Evolutionary conservation across 208 protist species (phyloP).

Genomic region (Naegleria gruberi): DNA sequence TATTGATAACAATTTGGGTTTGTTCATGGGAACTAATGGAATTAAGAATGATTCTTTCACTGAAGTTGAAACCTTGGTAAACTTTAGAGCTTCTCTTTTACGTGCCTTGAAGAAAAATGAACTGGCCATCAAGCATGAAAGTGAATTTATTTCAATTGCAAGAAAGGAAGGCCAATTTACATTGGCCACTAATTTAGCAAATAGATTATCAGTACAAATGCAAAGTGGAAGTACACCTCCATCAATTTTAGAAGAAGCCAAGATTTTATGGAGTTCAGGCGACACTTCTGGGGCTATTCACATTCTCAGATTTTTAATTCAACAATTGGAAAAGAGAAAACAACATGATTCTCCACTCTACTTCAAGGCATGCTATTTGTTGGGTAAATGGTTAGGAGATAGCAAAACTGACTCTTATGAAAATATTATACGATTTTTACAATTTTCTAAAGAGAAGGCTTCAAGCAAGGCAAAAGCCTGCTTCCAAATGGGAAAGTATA

Average conservation of each 20-base stretch:
- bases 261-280: background rate
- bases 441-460: background rate
- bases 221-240: background rate
- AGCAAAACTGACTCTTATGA: background rate
- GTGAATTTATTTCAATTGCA: background rate
- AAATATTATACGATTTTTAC: background rate
- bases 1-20: background rate
- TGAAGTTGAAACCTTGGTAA: background rate
- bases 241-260: background rate
- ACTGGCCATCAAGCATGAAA: background rate
- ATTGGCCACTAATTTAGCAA: background rate
- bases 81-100: background rate
- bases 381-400: background rate
- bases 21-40: background rate
- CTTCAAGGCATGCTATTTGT: background rate
- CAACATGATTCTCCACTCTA: background rate
- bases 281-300: background rate
- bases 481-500: background rate
- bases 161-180: background rate
- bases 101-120: background rate
- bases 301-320: background rate
- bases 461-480: background rate
- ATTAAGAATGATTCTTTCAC: background rate
- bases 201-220: background rate
- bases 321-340: background rate